Percentiles rank a stretch among this genome's conserved stretches.
Evolutionary conservation across 2,329 filamentous ascomycete genomes (phyloP).

Genomic region (Hypoxylon sp.): DNA sequence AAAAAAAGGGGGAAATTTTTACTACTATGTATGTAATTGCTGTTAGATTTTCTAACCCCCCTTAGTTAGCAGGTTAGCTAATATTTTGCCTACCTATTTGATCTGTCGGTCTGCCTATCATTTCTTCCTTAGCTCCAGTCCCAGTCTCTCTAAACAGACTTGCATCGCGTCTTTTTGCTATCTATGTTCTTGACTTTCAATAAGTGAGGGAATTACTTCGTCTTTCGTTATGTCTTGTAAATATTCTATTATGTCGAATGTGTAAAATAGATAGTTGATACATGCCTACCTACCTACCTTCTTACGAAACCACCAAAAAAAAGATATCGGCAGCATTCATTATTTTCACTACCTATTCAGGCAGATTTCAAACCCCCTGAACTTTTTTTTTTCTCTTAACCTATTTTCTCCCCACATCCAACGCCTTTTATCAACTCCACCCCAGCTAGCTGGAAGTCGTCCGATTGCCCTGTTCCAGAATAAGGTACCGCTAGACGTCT

Average conservation of each 20-base stretch:
- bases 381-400: slow-evolving; percentile 6
- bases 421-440: slow-evolving; percentile 15
- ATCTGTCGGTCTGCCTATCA: slow-evolving; percentile 16
- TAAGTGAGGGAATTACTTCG: no score
- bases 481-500: slow-evolving; percentile 23
- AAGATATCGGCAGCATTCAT: background rate
- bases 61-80: slow-evolving; percentile 4
- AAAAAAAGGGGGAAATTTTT: slow-evolving; percentile 1
- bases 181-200: no score
- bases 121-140: slow-evolving; percentile 7
- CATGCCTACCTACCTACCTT: no score
- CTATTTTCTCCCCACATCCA: slow-evolving; percentile 24
- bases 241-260: no score
- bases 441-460: slow-evolving; percentile 26
- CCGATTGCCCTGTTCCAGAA: slow-evolving; percentile 27
- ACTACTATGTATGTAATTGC: no score
- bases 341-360: slow-evolving; percentile 9
- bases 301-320: no score
- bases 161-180: no score
- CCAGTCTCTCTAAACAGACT: no score
- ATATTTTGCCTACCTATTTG: slow-evolving; percentile 13
- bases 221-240: no score
- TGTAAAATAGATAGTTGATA: no score
- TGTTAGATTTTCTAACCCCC: slow-evolving; percentile 19
- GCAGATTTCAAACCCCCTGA: slow-evolving; percentile 22